Conservation (phyloP, 1,284 basidiomycete genomes). For the Boletus chippewaensis region DNA sequence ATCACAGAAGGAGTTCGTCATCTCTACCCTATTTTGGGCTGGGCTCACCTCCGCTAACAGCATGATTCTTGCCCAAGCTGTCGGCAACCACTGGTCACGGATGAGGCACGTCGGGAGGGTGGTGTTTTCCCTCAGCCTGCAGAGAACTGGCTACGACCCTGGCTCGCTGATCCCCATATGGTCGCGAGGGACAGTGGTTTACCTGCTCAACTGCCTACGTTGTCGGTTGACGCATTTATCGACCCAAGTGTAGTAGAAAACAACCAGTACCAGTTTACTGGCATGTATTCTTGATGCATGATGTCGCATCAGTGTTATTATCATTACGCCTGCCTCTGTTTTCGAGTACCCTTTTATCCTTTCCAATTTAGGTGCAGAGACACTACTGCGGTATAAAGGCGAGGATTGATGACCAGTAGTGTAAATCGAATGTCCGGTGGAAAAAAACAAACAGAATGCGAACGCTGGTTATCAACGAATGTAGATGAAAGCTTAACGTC, state of each 20-base stretch:
- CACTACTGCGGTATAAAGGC: conserved; percentile 15
- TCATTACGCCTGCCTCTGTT: conserved; percentile 13
- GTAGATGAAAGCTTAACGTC: conserved; percentile 33
- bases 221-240: conserved; percentile 14
- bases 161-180: conserved; percentile 20
- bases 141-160: conserved; percentile 22
- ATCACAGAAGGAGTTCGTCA: conserved; percentile 48
- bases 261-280: conserved; percentile 34
- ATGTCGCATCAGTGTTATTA: conserved; percentile 1
- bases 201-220: conserved; percentile 18
- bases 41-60: conserved; percentile 30
- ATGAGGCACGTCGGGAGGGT: conserved; percentile 14
- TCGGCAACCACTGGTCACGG: conserved; percentile 40
- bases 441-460: conserved; percentile 9
- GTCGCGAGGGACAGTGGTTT: conserved; percentile 16
- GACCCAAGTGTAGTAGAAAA: conserved; percentile 11
- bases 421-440: conserved; percentile 24
- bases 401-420: conserved; percentile 17
- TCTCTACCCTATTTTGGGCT: conserved; percentile 4
- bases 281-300: conserved; percentile 47
- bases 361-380: conserved; percentile 20
- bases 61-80: conserved; percentile 60
- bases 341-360: conserved; percentile 26
- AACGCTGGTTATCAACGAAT: conserved; percentile 25
- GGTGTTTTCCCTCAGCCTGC: neutral